These are phyloP conservation scores for Acrocalymma vagum DNA, from an alignment of 2,329 filamentous ascomycete genomes.

Conservation along the genomic window DNA sequence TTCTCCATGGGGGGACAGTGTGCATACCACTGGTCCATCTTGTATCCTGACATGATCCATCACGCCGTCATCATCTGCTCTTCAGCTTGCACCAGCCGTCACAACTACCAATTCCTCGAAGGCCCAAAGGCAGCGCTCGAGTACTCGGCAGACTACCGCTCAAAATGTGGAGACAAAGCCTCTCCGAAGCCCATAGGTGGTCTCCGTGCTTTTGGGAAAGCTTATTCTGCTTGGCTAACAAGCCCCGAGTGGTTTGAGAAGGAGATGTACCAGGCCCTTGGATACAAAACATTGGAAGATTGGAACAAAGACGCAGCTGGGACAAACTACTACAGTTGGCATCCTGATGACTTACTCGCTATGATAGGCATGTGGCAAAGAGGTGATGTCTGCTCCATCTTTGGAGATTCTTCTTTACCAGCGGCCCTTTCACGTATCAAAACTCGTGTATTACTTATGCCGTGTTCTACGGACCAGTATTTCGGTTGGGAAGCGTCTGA, in stretches of 20 bases:
- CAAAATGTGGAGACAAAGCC: no score
- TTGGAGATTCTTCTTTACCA: no score
- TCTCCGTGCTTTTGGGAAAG: constrained; percentile 47
- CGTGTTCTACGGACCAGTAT: constrained; percentile 51
- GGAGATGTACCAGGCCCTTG: constrained; percentile 44
- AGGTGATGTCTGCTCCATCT: constrained; percentile 52
- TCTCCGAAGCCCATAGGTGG: no score
- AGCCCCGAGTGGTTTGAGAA: constrained; percentile 52
- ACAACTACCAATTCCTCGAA: constrained; percentile 65
- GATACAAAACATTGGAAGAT: constrained; percentile 31
- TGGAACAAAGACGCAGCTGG: constrained; percentile 36
- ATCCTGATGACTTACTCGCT: constrained; percentile 48
- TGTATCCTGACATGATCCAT: constrained; percentile 57
- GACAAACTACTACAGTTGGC: constrained; percentile 31
- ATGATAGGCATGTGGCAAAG: constrained; percentile 53
- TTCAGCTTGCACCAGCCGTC: constrained; percentile 59
- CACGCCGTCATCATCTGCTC: constrained; percentile 60
- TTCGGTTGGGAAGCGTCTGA: constrained; percentile 51
- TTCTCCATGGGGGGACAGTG: constrained; percentile 67
- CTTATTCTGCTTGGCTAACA: constrained; percentile 52
- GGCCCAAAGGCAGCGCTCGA: constrained; percentile 60
- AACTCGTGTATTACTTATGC: constrained; percentile 50
- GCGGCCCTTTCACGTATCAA: constrained; percentile 45
- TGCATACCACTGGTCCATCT: constrained; percentile 61
- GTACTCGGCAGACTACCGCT: constrained; percentile 50